Conservation (phyloP, 306 rosid species). For the Fagus crenata region DNA sequence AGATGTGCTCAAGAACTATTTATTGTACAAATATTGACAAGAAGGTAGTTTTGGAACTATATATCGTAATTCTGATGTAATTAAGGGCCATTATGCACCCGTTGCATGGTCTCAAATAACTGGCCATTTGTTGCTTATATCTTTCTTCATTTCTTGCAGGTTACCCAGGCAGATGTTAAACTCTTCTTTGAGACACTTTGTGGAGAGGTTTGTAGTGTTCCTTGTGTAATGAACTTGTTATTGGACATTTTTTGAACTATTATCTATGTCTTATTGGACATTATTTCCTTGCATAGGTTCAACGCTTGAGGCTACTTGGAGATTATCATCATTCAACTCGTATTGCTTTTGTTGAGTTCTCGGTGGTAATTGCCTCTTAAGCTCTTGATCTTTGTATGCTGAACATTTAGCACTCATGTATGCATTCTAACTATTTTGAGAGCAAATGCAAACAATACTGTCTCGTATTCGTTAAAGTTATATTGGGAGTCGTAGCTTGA, state of each 20-base stretch:
- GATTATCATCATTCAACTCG: constrained; percentile 97
- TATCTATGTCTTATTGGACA: constrained; percentile 11
- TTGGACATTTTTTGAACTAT: constrained; percentile 14
- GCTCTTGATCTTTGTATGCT: constrained; percentile 18
- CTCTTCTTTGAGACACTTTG: constrained; percentile 87
- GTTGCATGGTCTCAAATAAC: not conserved
- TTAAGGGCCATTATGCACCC: constrained; percentile 20
- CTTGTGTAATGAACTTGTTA: constrained; percentile 8
- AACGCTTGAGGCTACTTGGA: constrained; percentile 93
- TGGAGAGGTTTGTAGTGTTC: constrained; percentile 79
- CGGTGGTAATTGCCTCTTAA: constrained; percentile 51
- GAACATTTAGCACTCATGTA: constrained; percentile 9
- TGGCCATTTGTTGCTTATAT: constrained; percentile 21
- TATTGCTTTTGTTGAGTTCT: constrained; percentile 89
- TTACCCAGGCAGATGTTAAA: constrained; percentile 93
- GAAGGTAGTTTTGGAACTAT: constrained; percentile 62
- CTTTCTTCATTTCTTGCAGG: constrained; percentile 45
- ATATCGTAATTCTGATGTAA: not conserved
- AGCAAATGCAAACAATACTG: not conserved
- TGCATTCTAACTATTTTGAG: not conserved
- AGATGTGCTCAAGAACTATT: constrained; percentile 98
- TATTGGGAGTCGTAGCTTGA: not conserved
- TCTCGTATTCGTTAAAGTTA: not conserved
- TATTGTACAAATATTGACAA: constrained; percentile 97
- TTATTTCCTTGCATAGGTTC: constrained; percentile 59